phyloP scores from a whole-genome alignment of 2,329 filamentous ascomycete species.

The Neodidymelliopsis sp. region DNA sequence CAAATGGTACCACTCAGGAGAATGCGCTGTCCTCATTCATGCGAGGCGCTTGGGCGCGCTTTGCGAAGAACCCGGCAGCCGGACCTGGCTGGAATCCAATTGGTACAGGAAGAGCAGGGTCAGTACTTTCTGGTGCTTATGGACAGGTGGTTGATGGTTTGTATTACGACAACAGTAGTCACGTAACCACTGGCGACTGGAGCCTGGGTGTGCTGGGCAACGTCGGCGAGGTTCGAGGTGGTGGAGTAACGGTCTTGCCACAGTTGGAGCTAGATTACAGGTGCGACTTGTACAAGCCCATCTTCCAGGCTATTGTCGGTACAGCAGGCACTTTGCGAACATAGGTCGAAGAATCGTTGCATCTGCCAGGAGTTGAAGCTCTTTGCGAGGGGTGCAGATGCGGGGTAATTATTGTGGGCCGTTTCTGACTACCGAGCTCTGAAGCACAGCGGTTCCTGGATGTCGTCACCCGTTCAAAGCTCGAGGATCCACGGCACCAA shows the following conservation, averaged over 20 bases:
- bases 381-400: slow-evolving; percentile 3
- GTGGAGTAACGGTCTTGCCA: slow-evolving; percentile 26
- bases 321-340: slow-evolving; percentile 21
- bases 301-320: slow-evolving; percentile 27
- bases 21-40: slow-evolving; percentile 28
- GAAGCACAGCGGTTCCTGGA: slow-evolving; percentile 5
- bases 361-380: not conserved
- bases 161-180: slow-evolving; percentile 8
- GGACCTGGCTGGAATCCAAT: slow-evolving; percentile 37
- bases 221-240: slow-evolving; percentile 23
- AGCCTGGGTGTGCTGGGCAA: slow-evolving; percentile 28
- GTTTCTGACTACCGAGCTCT: not conserved
- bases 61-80: slow-evolving; percentile 35
- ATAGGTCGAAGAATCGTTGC: no score
- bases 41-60: slow-evolving; percentile 35
- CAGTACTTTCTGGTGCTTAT: slow-evolving; percentile 21
- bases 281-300: slow-evolving; percentile 24
- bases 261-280: slow-evolving; percentile 24
- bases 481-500: not conserved
- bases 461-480: slow-evolving; percentile 1
- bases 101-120: slow-evolving; percentile 24
- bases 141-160: slow-evolving; percentile 18
- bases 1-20: slow-evolving; percentile 30
- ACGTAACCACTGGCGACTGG: slow-evolving; percentile 20
- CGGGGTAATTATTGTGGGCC: no score